Percentiles rank a stretch among this genome's conserved stretches.
These are phyloP conservation scores for Crucihimalaya himalaica DNA, from an alignment of 345 rosid genomes.

Conservation along the genomic window DNA sequence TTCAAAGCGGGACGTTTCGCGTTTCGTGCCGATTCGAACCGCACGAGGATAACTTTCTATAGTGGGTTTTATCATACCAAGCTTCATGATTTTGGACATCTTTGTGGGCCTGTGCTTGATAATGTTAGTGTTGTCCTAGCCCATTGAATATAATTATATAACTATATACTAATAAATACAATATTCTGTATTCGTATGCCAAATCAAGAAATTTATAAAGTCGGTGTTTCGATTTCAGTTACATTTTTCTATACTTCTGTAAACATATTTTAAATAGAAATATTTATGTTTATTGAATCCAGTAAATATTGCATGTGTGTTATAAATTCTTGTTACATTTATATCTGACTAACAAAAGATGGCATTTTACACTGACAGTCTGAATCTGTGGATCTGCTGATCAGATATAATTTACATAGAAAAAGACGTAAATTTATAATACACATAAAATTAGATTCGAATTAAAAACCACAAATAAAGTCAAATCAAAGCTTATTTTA, in stretches of 20 bases:
- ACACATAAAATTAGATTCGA: not conserved
- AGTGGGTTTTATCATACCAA: constrained; percentile 75
- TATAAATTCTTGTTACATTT: not conserved
- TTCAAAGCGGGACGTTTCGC: constrained; percentile 47
- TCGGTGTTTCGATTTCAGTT: not conserved
- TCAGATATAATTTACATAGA: not conserved
- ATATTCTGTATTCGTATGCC: not conserved
- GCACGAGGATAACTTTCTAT: constrained; percentile 75
- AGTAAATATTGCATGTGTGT: not conserved
- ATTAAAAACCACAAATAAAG: not conserved
- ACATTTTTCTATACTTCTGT: not conserved
- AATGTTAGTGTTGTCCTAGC: constrained; percentile 51
- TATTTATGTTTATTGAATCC: not conserved
- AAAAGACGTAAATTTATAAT: no score
- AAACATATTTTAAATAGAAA: not conserved
- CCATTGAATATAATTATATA: not conserved
- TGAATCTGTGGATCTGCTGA: not conserved
- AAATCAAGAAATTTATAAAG: not conserved
- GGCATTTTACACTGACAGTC: no score
- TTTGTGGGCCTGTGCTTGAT: constrained; percentile 91
- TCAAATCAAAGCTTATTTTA: not conserved
- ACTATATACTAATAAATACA: not conserved
- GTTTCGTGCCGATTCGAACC: constrained; percentile 49
- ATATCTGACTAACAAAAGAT: not conserved
- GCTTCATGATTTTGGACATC: constrained; percentile 66